phyloP scores from a whole-genome alignment of 2,329 filamentous ascomycete genomes.

The Trichothecium sympodiale region DNA sequence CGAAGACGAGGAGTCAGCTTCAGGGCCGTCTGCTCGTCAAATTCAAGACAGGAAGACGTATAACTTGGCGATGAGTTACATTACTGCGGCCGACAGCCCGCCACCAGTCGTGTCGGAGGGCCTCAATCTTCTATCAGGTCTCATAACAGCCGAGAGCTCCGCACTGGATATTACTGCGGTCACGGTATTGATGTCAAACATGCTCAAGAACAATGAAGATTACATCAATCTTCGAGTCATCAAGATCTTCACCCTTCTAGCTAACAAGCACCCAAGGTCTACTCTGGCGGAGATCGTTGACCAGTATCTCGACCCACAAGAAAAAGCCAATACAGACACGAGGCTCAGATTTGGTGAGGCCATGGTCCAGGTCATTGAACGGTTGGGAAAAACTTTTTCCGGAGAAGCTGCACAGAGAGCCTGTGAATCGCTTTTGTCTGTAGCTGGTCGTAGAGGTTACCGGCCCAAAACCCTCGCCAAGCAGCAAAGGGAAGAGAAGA shows the following conservation, averaged over 20 bases:
- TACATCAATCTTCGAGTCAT: constrained; percentile 62
- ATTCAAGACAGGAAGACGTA: constrained; percentile 52
- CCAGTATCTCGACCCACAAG: constrained; percentile 53
- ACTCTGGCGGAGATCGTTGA: constrained; percentile 53
- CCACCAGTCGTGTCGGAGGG: constrained; percentile 58
- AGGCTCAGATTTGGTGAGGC: constrained; percentile 61
- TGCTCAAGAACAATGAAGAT: constrained; percentile 56
- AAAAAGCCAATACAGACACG: constrained; percentile 48
- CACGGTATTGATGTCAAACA: constrained; percentile 50
- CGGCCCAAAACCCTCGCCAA: constrained; percentile 47
- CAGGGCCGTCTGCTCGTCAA: constrained; percentile 33
- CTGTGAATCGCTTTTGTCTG: constrained; percentile 46
- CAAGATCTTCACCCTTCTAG: constrained; percentile 51
- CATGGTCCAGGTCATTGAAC: constrained; percentile 52
- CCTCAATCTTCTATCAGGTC: constrained; percentile 44
- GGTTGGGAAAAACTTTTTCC: constrained; percentile 42
- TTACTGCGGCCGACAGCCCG: constrained; percentile 49
- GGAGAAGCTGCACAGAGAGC: constrained; percentile 41
- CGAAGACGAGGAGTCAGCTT: constrained; percentile 23
- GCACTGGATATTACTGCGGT: constrained; percentile 56
- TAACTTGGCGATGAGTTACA: constrained; percentile 51
- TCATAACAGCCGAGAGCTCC: constrained; percentile 44
- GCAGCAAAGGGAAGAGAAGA: constrained; percentile 39
- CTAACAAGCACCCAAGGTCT: constrained; percentile 49
- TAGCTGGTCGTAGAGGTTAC: constrained; percentile 52